phyloP scores from a whole-genome alignment of 768 basidiomycete species.

The Amanita thiersii region DNA sequence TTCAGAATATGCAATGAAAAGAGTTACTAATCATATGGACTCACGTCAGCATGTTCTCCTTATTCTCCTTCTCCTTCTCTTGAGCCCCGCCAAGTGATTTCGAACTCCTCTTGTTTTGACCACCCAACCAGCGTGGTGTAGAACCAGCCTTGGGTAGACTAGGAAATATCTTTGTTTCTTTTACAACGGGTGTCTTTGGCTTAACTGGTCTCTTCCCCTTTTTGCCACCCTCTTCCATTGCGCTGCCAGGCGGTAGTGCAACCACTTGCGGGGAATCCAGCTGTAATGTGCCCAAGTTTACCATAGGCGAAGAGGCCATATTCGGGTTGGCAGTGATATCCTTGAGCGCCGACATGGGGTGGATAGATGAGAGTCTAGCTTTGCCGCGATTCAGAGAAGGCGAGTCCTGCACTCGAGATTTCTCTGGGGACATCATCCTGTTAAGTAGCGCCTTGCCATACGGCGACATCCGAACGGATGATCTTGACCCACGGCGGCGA shows the following conservation, averaged over 20 bases:
- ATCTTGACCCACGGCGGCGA: background rate
- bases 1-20: background rate
- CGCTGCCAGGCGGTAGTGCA: background rate
- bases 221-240: background rate
- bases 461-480: background rate
- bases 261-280: background rate
- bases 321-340: background rate
- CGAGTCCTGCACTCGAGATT: background rate
- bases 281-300: background rate
- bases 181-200: too few species aligned
- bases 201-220: background rate
- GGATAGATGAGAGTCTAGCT: background rate
- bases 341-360: background rate
- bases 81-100: background rate
- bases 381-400: background rate
- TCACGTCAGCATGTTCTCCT: background rate
- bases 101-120: background rate
- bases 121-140: too few species aligned
- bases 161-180: too few species aligned
- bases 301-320: background rate
- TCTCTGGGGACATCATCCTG: background rate
- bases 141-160: too few species aligned
- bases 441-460: conserved; percentile 1
- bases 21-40: background rate
- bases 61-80: background rate